Evolutionary conservation across 352 stramenopile genomes (phyloP).

Genomic region (Globisporangium recalcitrans): DNA sequence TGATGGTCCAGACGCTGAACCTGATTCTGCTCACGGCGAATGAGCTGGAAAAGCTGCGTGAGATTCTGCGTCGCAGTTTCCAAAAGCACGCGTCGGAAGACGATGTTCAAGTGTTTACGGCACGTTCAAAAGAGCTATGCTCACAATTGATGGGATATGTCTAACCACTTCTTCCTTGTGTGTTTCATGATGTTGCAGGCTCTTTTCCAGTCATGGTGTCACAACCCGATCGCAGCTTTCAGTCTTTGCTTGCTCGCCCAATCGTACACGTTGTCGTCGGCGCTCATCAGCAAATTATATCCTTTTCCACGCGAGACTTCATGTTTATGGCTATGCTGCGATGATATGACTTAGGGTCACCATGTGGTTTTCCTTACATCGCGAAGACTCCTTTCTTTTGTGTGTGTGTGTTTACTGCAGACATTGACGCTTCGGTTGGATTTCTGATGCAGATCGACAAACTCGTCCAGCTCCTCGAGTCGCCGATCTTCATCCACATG

Average conservation of each 20-base stretch:
- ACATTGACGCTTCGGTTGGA: constrained; percentile 95
- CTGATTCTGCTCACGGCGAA: constrained; percentile 98
- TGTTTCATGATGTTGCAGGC: constrained; percentile 31
- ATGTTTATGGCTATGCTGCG: neutral
- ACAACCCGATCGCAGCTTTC: constrained; percentile 97
- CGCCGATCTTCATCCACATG: constrained; percentile 98
- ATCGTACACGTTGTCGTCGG: constrained; percentile 96
- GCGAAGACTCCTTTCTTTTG: neutral
- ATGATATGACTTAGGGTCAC: neutral
- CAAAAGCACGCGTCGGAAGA: constrained; percentile 59
- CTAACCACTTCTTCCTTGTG: neutral
- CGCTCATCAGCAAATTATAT: constrained; percentile 95
- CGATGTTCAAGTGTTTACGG: constrained; percentile 80
- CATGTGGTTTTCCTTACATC: constrained; percentile 34
- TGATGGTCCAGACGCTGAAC: constrained; percentile 99
- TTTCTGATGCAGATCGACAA: constrained; percentile 99
- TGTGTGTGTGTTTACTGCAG: constrained; percentile 52
- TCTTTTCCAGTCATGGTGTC: constrained; percentile 93
- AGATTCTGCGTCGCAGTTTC: constrained; percentile 78
- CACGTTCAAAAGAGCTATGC: too few relatives aligned
- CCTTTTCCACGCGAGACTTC: constrained; percentile 22
- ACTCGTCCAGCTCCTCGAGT: constrained; percentile 98
- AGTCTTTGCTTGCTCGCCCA: constrained; percentile 97
- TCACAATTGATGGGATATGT: too few relatives aligned
- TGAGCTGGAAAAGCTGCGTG: constrained; percentile 90